A percentile compares a stretch with the other conserved stretches of the same genome.
phyloP scores from a whole-genome alignment of 2,329 filamentous ascomycete genomes.

The Alternaria sp. region DNA sequence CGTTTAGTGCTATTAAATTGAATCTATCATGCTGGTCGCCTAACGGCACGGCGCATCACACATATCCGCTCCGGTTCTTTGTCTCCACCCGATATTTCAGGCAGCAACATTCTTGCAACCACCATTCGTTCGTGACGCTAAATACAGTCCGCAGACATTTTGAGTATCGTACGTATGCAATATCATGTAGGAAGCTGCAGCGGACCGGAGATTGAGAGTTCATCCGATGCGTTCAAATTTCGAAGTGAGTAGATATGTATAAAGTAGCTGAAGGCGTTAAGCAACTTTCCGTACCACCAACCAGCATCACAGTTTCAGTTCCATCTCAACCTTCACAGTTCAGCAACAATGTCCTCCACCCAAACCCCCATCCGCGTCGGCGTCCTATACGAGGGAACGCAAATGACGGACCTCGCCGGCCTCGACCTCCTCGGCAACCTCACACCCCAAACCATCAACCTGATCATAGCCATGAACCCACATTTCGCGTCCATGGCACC shows the following conservation, averaged over 20 bases:
- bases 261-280: neutral
- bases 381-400: constrained; percentile 49
- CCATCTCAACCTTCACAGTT: neutral
- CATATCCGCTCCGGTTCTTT: constrained; percentile 8
- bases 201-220: neutral
- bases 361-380: constrained; percentile 47
- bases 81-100: constrained; percentile 1
- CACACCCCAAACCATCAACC: constrained; percentile 31
- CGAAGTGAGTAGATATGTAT: neutral
- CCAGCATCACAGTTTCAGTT: neutral
- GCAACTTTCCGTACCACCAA: neutral
- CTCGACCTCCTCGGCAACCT: constrained; percentile 52
- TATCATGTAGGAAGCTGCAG: neutral
- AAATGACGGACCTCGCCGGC: constrained; percentile 50
- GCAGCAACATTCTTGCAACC: constrained; percentile 4
- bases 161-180: neutral
- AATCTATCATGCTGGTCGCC: neutral
- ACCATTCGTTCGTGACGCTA: neutral
- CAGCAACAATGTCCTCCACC: neutral
- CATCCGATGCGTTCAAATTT: neutral
- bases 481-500: constrained; percentile 17
- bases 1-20: neutral
- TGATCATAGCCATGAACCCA: constrained; percentile 19
- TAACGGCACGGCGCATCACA: neutral
- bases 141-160: neutral